phyloP scores from a whole-genome alignment of 1,139 yeast genomes.

The Geotrichum macrosporum region DNA sequence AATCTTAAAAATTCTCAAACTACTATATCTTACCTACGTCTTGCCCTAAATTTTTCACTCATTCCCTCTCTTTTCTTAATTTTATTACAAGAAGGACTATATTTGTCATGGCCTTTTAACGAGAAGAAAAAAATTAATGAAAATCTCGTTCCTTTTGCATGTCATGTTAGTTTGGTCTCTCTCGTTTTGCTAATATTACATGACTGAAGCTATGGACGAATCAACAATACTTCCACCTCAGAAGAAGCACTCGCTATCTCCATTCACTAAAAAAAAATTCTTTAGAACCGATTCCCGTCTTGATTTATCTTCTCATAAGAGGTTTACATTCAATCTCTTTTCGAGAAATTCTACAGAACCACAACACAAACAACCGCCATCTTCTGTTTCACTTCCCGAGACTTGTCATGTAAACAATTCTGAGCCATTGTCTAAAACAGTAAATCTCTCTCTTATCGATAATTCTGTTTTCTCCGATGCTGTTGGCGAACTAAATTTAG shows the following conservation, averaged over 20 bases:
- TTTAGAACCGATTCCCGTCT: background rate
- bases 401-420: background rate
- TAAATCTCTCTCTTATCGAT: background rate
- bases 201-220: background rate
- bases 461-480: constrained; percentile 1
- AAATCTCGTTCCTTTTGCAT: background rate
- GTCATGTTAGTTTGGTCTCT: background rate
- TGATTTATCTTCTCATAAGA: constrained; percentile 3
- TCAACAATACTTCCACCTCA: background rate
- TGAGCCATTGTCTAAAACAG: background rate
- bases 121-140: no score
- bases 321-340: constrained; percentile 1
- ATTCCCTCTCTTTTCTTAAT: background rate
- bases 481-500: constrained; percentile 10
- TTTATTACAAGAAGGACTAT: no score
- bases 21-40: background rate
- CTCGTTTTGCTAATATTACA: background rate
- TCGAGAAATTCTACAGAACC: constrained; percentile 2
- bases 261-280: background rate
- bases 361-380: background rate
- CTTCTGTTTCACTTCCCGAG: background rate
- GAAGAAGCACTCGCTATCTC: background rate
- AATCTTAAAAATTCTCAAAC: background rate
- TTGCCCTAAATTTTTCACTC: background rate
- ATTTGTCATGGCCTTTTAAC: background rate